phyloP scores from a whole-genome alignment of 2,329 filamentous ascomycete genomes.

The Alternaria rosae region DNA sequence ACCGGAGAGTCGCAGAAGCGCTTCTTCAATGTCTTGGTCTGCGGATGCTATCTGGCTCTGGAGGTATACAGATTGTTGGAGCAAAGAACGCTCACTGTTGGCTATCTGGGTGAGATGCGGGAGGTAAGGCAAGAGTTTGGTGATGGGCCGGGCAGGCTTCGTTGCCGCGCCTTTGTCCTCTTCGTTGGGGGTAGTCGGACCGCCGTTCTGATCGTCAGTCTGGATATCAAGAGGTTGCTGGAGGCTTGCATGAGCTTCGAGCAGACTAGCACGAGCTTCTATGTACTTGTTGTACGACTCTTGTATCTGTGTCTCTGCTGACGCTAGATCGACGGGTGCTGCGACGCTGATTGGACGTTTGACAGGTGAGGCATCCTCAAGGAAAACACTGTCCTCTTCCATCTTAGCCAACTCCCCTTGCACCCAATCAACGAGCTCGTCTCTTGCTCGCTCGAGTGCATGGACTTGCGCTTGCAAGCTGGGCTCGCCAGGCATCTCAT shows the following conservation, averaged over 20 bases:
- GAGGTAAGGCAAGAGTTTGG: conserved; percentile 42
- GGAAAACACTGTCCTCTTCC: conserved; percentile 46
- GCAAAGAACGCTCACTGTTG: conserved; percentile 39
- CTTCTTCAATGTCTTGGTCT: conserved; percentile 39
- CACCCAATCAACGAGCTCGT: conserved; percentile 61
- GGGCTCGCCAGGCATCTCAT: not conserved
- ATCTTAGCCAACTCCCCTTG: conserved; percentile 58
- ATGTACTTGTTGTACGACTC: conserved; percentile 44
- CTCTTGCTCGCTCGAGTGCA: conserved; percentile 55
- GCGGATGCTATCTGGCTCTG: conserved; percentile 40
- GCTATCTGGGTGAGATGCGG: conserved; percentile 34
- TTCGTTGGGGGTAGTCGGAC: not conserved
- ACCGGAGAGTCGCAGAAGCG: conserved; percentile 44
- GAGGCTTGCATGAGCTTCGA: conserved; percentile 25
- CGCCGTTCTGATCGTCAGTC: not conserved
- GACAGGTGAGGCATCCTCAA: conserved; percentile 45
- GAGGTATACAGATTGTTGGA: conserved; percentile 46
- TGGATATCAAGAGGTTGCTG: conserved; percentile 11
- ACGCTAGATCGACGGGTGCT: conserved; percentile 20
- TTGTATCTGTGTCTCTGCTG: conserved; percentile 36
- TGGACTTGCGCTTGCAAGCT: conserved; percentile 41
- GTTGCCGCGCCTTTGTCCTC: conserved; percentile 9
- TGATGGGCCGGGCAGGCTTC: conserved; percentile 20
- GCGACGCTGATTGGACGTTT: conserved; percentile 25
- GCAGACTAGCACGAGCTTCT: not conserved